These are phyloP conservation scores for Thielaviopsis musarum DNA, from an alignment of 2,329 filamentous ascomycete species.

Conservation along the genomic window DNA sequence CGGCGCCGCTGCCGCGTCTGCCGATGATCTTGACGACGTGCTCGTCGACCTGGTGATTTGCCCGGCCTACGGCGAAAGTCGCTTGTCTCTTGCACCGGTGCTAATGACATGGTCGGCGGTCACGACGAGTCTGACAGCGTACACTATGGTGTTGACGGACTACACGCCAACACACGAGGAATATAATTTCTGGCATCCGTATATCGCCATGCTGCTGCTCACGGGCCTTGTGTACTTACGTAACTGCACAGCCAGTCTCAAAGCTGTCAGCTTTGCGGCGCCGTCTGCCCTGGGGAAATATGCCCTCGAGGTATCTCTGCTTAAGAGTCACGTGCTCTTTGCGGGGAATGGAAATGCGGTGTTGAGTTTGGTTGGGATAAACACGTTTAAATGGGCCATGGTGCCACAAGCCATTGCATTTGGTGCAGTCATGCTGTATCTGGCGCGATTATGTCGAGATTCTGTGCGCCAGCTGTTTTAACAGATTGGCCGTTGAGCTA, in stretches of 20 bases:
- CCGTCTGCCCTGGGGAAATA: slow-evolving; percentile 28
- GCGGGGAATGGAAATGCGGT: slow-evolving; percentile 18
- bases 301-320: slow-evolving; percentile 41
- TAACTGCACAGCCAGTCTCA: slow-evolving; percentile 21
- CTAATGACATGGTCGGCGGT: neutral
- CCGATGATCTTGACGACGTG: slow-evolving; percentile 7
- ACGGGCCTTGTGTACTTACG: slow-evolving; percentile 34
- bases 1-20: neutral
- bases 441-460: neutral
- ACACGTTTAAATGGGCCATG: neutral
- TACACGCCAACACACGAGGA: slow-evolving; percentile 18
- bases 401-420: neutral
- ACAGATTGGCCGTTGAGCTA: neutral
- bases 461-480: neutral
- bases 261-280: slow-evolving; percentile 5
- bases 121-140: slow-evolving; percentile 9
- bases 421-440: neutral
- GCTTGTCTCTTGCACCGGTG: slow-evolving; percentile 7
- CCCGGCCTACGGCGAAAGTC: slow-evolving; percentile 12
- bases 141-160: slow-evolving; percentile 19
- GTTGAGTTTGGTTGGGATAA: slow-evolving; percentile 1
- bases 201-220: slow-evolving; percentile 33
- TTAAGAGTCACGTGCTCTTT: slow-evolving; percentile 46
- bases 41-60: slow-evolving; percentile 5
- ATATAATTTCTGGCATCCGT: slow-evolving; percentile 35